Evolutionary conservation across 2,329 filamentous ascomycete species (phyloP).

Genomic region (Trichophyton simii): DNA sequence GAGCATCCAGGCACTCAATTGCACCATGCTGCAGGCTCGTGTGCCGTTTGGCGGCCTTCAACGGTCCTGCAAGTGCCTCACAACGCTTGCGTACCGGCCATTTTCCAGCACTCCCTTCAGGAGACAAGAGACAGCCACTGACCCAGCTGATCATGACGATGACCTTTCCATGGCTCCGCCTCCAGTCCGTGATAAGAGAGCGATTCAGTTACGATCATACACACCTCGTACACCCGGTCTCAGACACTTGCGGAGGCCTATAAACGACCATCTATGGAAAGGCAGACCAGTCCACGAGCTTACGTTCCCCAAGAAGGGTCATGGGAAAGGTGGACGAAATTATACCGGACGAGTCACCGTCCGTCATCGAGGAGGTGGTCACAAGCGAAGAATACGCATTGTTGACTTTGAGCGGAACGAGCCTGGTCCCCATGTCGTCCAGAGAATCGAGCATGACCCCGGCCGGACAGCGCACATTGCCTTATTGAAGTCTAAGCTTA

Average conservation of each 20-base stretch:
- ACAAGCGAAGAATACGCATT: conserved; percentile 79
- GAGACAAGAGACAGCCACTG: conserved; percentile 12
- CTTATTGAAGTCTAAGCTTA: conserved; percentile 62
- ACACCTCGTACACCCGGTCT: conserved; percentile 87
- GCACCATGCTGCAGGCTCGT: conserved; percentile 53
- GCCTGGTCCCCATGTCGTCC: conserved; percentile 73
- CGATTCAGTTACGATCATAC: conserved; percentile 60
- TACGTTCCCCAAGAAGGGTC: conserved; percentile 85
- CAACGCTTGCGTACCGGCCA: conserved; percentile 34
- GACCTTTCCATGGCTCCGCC: conserved; percentile 34
- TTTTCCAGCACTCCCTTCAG: conserved; percentile 40
- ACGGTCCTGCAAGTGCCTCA: conserved; percentile 37
- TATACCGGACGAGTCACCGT: conserved; percentile 75
- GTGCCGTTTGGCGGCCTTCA: conserved; percentile 44
- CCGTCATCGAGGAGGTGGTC: conserved; percentile 81
- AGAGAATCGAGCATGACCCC: conserved; percentile 92
- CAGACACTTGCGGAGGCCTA: conserved; percentile 77
- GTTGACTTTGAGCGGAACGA: conserved; percentile 75
- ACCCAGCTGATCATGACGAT: conserved; percentile 9
- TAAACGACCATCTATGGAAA: conserved; percentile 97
- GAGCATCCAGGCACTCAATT: not conserved
- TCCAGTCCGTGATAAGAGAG: conserved; percentile 30
- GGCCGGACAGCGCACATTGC: conserved; percentile 89
- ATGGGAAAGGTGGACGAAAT: conserved; percentile 85
- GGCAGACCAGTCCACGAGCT: conserved; percentile 69